Conservation (phyloP, 2,329 filamentous ascomycete genomes). For the Aureobasidium sp. region DNA sequence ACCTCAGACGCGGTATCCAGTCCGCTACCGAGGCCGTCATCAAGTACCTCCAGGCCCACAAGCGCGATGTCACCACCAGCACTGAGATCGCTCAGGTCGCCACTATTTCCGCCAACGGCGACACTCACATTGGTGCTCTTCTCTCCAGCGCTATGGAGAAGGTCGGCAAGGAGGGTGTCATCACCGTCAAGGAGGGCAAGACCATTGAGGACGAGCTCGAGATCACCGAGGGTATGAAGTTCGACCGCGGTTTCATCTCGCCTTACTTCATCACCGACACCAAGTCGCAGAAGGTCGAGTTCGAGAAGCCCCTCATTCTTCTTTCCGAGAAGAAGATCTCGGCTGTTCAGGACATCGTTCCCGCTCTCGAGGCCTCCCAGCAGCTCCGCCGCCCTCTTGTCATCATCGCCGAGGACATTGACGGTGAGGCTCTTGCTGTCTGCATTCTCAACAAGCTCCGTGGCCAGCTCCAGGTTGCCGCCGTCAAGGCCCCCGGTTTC, state of each 20-base stretch:
- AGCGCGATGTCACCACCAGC: slow-evolving; percentile 95
- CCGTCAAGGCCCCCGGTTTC: slow-evolving; percentile 98
- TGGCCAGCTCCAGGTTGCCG: slow-evolving; percentile 95
- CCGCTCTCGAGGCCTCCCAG: slow-evolving; percentile 92
- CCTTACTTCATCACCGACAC: slow-evolving; percentile 99
- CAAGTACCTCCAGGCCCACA: slow-evolving; percentile 89
- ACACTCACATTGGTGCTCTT: slow-evolving; percentile 87
- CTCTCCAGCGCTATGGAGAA: slow-evolving; percentile 99
- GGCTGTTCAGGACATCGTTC: slow-evolving; percentile 96
- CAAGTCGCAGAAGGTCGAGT: slow-evolving; percentile 98
- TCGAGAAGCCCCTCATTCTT: slow-evolving; percentile 97
- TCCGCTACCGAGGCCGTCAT: slow-evolving; percentile 92
- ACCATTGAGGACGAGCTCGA: slow-evolving; percentile 96
- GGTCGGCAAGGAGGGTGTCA: slow-evolving; percentile 99
- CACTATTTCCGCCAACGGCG: slow-evolving; percentile 96
- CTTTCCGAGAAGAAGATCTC: slow-evolving; percentile 99
- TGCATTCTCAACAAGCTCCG: slow-evolving; percentile 99
- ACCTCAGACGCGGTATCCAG: slow-evolving; percentile 93
- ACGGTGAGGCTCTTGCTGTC: slow-evolving; percentile 94
- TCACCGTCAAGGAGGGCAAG: slow-evolving; percentile 99
- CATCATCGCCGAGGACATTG: slow-evolving; percentile 98
- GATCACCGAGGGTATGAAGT: slow-evolving; percentile 99
- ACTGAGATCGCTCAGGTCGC: slow-evolving; percentile 97
- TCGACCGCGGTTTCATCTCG: slow-evolving; percentile 97
- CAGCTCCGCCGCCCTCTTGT: slow-evolving; percentile 90